phyloP scores from a whole-genome alignment of 2,329 filamentous ascomycete genomes.

The Didymella keratinophila region DNA sequence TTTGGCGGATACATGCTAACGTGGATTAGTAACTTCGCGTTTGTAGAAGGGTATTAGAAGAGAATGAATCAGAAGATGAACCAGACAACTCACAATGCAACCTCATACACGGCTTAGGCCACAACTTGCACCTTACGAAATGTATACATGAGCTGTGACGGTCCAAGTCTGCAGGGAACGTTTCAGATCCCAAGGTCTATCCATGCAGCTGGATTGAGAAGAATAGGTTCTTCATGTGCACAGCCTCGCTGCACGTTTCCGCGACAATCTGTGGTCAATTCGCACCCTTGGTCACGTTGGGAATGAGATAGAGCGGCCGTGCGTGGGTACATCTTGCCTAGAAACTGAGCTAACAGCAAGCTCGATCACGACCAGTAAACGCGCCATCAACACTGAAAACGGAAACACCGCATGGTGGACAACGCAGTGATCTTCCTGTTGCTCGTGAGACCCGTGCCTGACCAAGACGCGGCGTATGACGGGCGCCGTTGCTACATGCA shows the following conservation, averaged over 20 bases:
- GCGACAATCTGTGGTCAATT: neutral
- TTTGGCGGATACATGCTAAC: neutral
- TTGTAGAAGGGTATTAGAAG: neutral
- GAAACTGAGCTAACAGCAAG: slow-evolving; percentile 1
- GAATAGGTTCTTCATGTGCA: neutral
- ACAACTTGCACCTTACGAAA: neutral
- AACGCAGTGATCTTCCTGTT: slow-evolving; percentile 20
- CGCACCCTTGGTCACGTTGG: neutral
- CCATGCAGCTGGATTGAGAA: neutral
- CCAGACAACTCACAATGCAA: neutral
- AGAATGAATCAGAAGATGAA: neutral
- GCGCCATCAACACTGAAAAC: slow-evolving; percentile 6
- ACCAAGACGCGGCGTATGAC: slow-evolving; percentile 28
- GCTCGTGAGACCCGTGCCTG: slow-evolving; percentile 29
- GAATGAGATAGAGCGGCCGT: neutral
- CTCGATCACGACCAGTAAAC: slow-evolving; percentile 6
- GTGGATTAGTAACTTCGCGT: neutral
- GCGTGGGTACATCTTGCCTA: slow-evolving; percentile 14
- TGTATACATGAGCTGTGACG: neutral
- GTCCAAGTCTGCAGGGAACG: neutral
- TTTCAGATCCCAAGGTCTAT: neutral
- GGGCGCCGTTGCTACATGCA: slow-evolving; percentile 28
- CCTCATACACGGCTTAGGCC: neutral
- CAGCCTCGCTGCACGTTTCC: neutral
- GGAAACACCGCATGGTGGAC: slow-evolving; percentile 9